Percentiles rank a stretch among this genome's conserved stretches.
phyloP scores from a whole-genome alignment of 1,284 basidiomycete genomes.

The Cryptococcus wingfieldii region DNA sequence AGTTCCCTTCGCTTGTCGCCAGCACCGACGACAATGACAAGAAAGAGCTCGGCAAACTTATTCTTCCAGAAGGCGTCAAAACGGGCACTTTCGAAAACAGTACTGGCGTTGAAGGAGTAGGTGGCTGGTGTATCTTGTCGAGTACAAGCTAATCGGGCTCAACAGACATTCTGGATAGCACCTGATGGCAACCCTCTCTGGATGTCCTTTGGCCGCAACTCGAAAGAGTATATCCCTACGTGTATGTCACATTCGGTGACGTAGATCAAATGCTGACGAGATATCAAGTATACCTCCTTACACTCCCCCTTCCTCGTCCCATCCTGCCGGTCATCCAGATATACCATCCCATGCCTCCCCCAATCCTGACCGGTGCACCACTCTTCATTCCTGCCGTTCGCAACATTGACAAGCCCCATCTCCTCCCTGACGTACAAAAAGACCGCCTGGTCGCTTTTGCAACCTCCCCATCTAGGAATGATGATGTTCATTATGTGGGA shows the following conservation, averaged over 20 bases:
- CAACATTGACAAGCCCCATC: slow-evolving; percentile 34
- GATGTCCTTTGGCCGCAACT: slow-evolving; percentile 62
- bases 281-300: slow-evolving; percentile 49
- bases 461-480: slow-evolving; percentile 15
- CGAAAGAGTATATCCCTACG: slow-evolving; percentile 64
- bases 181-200: slow-evolving; percentile 72
- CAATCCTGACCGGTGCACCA: slow-evolving; percentile 53
- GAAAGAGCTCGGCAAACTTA: slow-evolving; percentile 37
- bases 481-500: slow-evolving; percentile 36
- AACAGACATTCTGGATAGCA: slow-evolving; percentile 36
- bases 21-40: slow-evolving; percentile 6
- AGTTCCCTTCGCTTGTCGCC: slow-evolving; percentile 28
- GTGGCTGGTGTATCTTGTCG: slow-evolving; percentile 4
- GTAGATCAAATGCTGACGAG: neutral
- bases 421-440: slow-evolving; percentile 39
- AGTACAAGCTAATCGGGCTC: slow-evolving; percentile 44
- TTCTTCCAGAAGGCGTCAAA: slow-evolving; percentile 44
- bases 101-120: slow-evolving; percentile 41
- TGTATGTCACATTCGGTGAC: slow-evolving; percentile 56
- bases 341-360: slow-evolving; percentile 43
- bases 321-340: slow-evolving; percentile 40
- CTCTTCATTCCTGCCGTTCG: slow-evolving; percentile 46
- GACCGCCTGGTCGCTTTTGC: slow-evolving; percentile 38
- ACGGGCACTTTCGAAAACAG: slow-evolving; percentile 40
- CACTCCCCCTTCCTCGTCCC: slow-evolving; percentile 24